Conservation (phyloP, 805 yeast genomes). For the Monosporozyma siamensis region DNA sequence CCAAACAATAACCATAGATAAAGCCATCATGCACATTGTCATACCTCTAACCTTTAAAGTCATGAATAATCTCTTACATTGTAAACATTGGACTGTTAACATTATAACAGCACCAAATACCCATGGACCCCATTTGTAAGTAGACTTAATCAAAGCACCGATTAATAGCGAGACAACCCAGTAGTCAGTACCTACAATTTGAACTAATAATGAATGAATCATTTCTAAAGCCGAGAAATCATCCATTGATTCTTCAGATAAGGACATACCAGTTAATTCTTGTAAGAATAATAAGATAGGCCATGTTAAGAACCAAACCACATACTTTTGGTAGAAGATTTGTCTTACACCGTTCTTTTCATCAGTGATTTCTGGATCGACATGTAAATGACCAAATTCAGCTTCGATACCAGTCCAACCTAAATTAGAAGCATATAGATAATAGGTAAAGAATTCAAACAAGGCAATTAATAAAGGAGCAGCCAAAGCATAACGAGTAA, state of each 20-base stretch:
- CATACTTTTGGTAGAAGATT: conserved; percentile 46
- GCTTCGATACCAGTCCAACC: conserved; percentile 44
- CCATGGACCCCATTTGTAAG: conserved; percentile 55
- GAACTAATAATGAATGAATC: conserved; percentile 20
- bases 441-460: conserved; percentile 31
- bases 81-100: conserved; percentile 30
- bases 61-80: conserved; percentile 22
- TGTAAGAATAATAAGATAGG: conserved; percentile 37
- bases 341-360: conserved; percentile 36
- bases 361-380: conserved; percentile 17
- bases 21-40: conserved; percentile 16
- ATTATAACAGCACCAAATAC: conserved; percentile 58
- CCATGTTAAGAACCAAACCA: conserved; percentile 48
- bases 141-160: conserved; percentile 36
- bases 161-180: conserved; percentile 38
- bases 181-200: conserved; percentile 37
- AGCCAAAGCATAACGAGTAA: conserved; percentile 29
- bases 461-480: conserved; percentile 38
- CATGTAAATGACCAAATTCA: conserved; percentile 41
- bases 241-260: conserved; percentile 16
- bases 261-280: conserved; percentile 19
- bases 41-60: conserved; percentile 15
- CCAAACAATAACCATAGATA: conserved; percentile 15
- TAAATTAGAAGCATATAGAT: conserved; percentile 49
- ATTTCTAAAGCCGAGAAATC: conserved; percentile 28